A percentile compares a stretch with the other conserved stretches of the same genome.
phyloP scores from a whole-genome alignment of 345 rosid genomes.

The Gossypium rotundifolium region DNA sequence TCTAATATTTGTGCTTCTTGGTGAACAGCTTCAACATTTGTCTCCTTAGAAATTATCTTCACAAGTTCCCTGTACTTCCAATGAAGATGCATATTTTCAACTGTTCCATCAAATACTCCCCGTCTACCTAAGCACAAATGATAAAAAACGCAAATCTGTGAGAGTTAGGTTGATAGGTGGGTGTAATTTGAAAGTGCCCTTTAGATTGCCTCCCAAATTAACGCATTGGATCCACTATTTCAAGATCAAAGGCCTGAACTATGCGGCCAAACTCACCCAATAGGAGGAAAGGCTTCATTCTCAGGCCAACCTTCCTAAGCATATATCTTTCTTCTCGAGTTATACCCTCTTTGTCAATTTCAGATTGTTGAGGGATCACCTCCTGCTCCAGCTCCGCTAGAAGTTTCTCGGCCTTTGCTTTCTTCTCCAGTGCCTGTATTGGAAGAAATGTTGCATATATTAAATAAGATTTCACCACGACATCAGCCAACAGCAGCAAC shows the following conservation, averaged over 20 bases:
- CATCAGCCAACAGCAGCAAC: constrained; percentile 14
- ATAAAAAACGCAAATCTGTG: constrained; percentile 9
- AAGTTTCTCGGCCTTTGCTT: constrained; percentile 70
- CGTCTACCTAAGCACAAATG: constrained; percentile 63
- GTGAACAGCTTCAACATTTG: constrained; percentile 46
- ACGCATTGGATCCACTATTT: constrained; percentile 7
- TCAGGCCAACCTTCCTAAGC: constrained; percentile 88
- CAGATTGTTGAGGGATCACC: constrained; percentile 44
- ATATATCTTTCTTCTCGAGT: constrained; percentile 87
- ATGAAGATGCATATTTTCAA: constrained; percentile 98
- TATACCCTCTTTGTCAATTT: constrained; percentile 71
- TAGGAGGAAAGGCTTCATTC: constrained; percentile 84
- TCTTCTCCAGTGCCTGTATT: constrained; percentile 70
- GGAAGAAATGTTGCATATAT: constrained; percentile 14
- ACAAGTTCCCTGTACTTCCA: constrained; percentile 99
- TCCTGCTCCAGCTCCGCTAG: constrained; percentile 49
- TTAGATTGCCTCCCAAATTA: background rate
- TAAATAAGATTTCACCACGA: constrained; percentile 14
- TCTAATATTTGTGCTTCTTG: constrained; percentile 66
- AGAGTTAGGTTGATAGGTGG: too few relatives aligned
- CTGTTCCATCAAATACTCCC: constrained; percentile 83
- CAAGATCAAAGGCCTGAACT: background rate
- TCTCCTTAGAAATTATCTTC: constrained; percentile 66
- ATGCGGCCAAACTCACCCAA: constrained; percentile 51
- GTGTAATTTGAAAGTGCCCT: background rate